phyloP scores from a whole-genome alignment of 2,329 filamentous ascomycete genomes.

The Helotiales sp. region DNA sequence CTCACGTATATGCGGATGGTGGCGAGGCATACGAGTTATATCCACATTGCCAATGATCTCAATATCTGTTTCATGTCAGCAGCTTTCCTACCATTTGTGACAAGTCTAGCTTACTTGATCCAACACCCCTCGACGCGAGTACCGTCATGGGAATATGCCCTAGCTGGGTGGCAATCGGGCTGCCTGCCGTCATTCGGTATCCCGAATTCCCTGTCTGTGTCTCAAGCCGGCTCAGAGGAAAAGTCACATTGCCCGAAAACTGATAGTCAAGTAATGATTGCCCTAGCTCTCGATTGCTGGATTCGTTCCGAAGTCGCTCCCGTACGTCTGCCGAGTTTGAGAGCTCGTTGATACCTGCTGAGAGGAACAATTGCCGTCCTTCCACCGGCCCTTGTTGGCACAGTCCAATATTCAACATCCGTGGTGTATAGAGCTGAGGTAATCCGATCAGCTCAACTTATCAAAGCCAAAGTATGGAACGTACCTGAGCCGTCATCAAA shows the following conservation, averaged over 20 bases:
- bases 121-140: neutral
- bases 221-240: neutral
- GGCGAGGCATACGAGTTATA: neutral
- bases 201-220: neutral
- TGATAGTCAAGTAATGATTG: no score
- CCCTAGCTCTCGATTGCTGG: neutral
- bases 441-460: neutral
- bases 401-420: neutral
- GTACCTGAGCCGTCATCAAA: neutral
- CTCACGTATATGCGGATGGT: neutral
- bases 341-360: neutral
- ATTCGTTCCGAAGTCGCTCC: neutral
- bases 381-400: neutral
- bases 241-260: neutral
- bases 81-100: neutral
- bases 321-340: neutral
- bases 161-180: neutral
- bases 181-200: neutral
- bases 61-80: neutral
- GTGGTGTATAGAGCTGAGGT: neutral
- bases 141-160: neutral
- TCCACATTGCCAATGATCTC: neutral
- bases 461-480: neutral
- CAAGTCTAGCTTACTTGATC: neutral
- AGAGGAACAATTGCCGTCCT: neutral